Evolutionary conservation across 345 rosid genomes (phyloP), one percentile per base, ranked within the genome.

Genomic region (Cochlearia excelsa): DNA sequence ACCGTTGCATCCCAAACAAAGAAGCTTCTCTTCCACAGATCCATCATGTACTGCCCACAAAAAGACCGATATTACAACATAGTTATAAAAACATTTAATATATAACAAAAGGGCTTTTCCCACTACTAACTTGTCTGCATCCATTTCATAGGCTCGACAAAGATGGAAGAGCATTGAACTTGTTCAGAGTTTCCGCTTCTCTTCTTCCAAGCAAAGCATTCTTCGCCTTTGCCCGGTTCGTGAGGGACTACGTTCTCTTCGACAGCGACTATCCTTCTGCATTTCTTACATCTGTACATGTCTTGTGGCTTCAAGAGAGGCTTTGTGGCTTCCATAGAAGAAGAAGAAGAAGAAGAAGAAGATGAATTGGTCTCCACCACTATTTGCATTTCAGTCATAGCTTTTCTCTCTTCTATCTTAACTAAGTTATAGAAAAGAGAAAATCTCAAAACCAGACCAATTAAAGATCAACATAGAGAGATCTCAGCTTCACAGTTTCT

Each of bases 141-240:
- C 98, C 98, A 88, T 74, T 85, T 88, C 92, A 91, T 76, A 56
- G 98, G 94, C 77, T 86, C 96, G 0, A 91, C 96, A 30, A 91
- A 91, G 62, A 91, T 75, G 33, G 95, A 88, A 61, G 88, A 79
- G 75, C 92, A 88, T 61, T 80, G 84, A 9, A 70, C 70, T 46
- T 65, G 74, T 64, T 65, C 77, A n/a, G 67, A 60, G 59, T 81
- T 71, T 3, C 77, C 75, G 0, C 78, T 79, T 73, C 95, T 79
- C 82, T 75, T 91, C 60, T 79, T 88, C 87, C 90, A 80, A 72
- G 78, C 86, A 61, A 90, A 87, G 66, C 80, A 77, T 67, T 82
- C 70, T 54, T 85, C 86, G 5, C 98, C 96, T 57, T 82, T 82
- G 6, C 98, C 95, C 0, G 74, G 87, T 51, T 86, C 79, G 34